Base-by-base conservation (phyloP, 129 eudicot genomes). In the Ambrosia artemisiifolia region DNA sequence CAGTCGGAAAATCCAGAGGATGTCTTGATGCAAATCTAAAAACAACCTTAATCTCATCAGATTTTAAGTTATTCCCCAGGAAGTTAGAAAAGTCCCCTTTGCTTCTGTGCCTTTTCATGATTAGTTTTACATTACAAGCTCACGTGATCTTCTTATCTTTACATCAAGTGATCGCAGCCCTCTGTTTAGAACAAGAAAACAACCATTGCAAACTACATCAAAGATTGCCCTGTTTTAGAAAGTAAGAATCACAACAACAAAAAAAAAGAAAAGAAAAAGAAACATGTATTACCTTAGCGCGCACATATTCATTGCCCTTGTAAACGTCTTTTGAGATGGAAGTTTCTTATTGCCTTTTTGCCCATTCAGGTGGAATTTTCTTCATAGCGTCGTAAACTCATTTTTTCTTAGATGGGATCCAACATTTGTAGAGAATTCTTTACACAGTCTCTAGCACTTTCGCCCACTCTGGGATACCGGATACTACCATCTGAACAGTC, bases 261-360 rank as follows among this genome's bases (percentile, higher is more conserved):
- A 48, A 2, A 48, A 48, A 48, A 48, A 48, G 19, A 11, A 48
- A 48, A 48, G 3, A 48, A 48, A 48, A 48, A 48, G 19, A 48
- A 48, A 13, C 54, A 48, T 13, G 54, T 73, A 2, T 61, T 36
- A 85, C 89, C 86, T 83, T 84, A 8, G 89, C 76, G 6, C 89
- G 93, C 36, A 87, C 93, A 63, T 88, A 84, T 16, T 85, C 88
- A 69, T 87, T 84, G 32, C 88, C 86, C 49, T 84, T 87, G 48
- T 87, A 87, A 19, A 87, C 86, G 14, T n/a, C 88, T 79, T 87
- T 87, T 40, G 87, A 51, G 24, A 87, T 84, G 35, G 87, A 87
- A 53, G 66, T 69, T 68, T 79, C 85, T 56, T 84, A 33, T n/a
- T 3, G 33, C 64, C 55, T 70, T 80, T 65, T 82, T 14, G 89